These are phyloP conservation scores for Plantago coronopus DNA, from an alignment of 305 asterid genomes.

Conservation along the genomic window DNA sequence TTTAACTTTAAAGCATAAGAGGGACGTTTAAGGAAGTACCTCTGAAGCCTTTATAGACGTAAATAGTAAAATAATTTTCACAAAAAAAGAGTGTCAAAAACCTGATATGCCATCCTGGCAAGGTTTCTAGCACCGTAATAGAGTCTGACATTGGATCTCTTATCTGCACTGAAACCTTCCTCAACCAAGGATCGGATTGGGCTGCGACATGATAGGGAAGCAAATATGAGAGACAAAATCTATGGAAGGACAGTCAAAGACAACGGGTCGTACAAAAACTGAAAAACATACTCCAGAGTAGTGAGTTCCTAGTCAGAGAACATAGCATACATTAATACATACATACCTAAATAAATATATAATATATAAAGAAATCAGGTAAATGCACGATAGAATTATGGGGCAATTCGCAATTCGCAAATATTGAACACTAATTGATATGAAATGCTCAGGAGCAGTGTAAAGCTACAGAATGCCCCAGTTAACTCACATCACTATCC, in stretches of 20 bases:
- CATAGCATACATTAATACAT: background rate
- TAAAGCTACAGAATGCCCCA: too few species aligned
- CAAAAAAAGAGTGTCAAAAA: constrained; percentile 20
- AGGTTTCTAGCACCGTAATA: constrained; percentile 94
- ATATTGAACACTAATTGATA: background rate
- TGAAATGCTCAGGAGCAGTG: background rate
- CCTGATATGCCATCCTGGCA: constrained; percentile 89
- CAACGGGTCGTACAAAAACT: constrained; percentile 17
- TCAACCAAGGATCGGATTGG: constrained; percentile 85
- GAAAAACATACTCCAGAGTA: constrained; percentile 10
- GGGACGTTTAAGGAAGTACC: background rate
- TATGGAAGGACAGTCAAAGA: background rate
- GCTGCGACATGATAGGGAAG: constrained; percentile 39
- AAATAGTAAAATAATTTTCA: background rate
- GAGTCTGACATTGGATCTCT: constrained; percentile 79
- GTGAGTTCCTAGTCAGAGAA: background rate
- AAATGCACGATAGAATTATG: background rate
- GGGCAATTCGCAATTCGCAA: background rate
- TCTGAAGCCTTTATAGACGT: constrained; percentile 2
- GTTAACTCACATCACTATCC: too few species aligned
- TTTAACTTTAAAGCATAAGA: background rate
- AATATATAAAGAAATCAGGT: background rate
- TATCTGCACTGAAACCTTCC: constrained; percentile 62
- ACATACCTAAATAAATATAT: background rate
- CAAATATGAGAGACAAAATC: constrained; percentile 11